A percentile compares a stretch with the other conserved stretches of the same genome.
Conservation (phyloP, 768 basidiomycete genomes). For the Leccinum boreale region DNA sequence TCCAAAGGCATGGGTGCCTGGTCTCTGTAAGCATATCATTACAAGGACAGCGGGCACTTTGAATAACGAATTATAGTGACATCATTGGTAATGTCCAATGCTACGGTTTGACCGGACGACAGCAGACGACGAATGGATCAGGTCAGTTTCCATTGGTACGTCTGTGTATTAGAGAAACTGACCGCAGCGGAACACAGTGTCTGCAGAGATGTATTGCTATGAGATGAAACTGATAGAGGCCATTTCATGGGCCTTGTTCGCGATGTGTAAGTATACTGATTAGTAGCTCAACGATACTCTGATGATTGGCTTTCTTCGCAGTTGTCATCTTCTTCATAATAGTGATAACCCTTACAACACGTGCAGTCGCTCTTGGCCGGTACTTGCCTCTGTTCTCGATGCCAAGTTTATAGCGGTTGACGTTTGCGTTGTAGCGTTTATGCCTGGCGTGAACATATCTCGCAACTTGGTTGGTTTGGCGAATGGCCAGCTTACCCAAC, state of each 20-base stretch:
- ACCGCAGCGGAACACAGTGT: slow-evolving; percentile 40
- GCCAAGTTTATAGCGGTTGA: background rate
- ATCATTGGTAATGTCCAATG: slow-evolving; percentile 66
- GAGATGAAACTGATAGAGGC: slow-evolving; percentile 79
- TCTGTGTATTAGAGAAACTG: background rate
- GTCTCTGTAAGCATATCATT: slow-evolving; percentile 50
- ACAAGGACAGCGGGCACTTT: background rate
- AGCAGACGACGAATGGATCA: slow-evolving; percentile 49
- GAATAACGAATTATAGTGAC: slow-evolving; percentile 45
- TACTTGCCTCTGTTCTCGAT: slow-evolving; percentile 5
- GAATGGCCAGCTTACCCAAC: slow-evolving; percentile 59
- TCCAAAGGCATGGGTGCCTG: slow-evolving; percentile 68
- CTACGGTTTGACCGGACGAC: slow-evolving; percentile 42
- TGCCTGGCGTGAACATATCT: slow-evolving; percentile 35
- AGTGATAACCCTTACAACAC: slow-evolving; percentile 51
- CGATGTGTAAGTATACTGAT: slow-evolving; percentile 37
- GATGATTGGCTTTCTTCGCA: slow-evolving; percentile 13
- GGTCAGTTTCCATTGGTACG: slow-evolving; percentile 39
- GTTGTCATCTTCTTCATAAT: slow-evolving; percentile 51
- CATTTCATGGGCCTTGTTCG: slow-evolving; percentile 74
- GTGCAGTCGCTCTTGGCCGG: slow-evolving; percentile 32
- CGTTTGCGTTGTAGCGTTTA: slow-evolving; percentile 14
- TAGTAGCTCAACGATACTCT: slow-evolving; percentile 1
- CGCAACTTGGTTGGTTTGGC: slow-evolving; percentile 75
- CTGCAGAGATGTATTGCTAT: slow-evolving; percentile 58